phyloP scores from a whole-genome alignment of 1,139 yeast genomes.

The Sporopachydermia cereana region DNA sequence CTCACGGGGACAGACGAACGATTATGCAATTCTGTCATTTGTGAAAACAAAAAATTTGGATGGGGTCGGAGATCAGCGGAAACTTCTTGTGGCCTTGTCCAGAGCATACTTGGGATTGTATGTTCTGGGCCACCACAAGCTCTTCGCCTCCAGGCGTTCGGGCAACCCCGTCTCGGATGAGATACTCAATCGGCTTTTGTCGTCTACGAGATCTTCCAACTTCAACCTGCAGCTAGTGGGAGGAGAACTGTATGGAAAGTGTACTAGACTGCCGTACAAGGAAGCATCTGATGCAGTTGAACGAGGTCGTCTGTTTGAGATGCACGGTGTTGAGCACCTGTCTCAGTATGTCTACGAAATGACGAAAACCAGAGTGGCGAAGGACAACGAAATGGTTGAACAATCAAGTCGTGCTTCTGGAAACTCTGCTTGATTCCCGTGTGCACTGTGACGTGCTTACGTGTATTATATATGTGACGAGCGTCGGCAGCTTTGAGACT shows the following conservation, averaged over 20 bases:
- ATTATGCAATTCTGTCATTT: slow-evolving; percentile 23
- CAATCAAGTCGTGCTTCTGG: too few relatives aligned
- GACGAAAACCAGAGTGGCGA: slow-evolving; percentile 17
- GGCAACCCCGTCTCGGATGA: slow-evolving; percentile 10
- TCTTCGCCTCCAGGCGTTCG: slow-evolving; percentile 13
- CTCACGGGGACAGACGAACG: slow-evolving; percentile 20
- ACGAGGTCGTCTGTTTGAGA: slow-evolving; percentile 14
- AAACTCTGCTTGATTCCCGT: too few relatives aligned
- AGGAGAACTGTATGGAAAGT: slow-evolving; percentile 23
- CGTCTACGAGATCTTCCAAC: slow-evolving; percentile 12
- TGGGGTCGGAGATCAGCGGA: slow-evolving; percentile 17
- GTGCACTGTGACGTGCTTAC: too few relatives aligned
- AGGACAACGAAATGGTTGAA: too few relatives aligned
- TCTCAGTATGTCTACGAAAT: slow-evolving; percentile 28
- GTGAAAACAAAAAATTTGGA: slow-evolving; percentile 18
- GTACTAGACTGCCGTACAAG: slow-evolving; percentile 12
- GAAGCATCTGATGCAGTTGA: not conserved
- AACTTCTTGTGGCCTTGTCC: slow-evolving; percentile 21
- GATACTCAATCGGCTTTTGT: slow-evolving; percentile 6
- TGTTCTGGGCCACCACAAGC: slow-evolving; percentile 20
- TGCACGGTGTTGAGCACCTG: slow-evolving; percentile 26
- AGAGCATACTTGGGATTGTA: slow-evolving; percentile 26
- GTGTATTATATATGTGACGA: too few relatives aligned
- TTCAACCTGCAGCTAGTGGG: slow-evolving; percentile 21
- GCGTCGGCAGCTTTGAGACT: too few relatives aligned